phyloP scores from a whole-genome alignment of 140 eudicot genomes.

The Anethum foeniculum region DNA sequence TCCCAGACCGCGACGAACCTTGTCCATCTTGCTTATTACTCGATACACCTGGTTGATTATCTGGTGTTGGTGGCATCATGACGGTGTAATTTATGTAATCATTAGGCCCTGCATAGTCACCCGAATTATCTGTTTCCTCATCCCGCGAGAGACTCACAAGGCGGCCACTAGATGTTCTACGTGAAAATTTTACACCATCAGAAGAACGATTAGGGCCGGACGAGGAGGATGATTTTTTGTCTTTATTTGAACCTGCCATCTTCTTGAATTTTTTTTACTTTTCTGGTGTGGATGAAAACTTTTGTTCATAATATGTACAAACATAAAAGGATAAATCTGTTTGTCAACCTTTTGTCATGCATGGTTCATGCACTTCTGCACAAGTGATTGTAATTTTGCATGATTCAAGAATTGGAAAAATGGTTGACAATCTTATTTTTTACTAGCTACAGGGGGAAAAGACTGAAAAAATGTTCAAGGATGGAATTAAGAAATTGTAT shows the following conservation, averaged over 20 bases:
- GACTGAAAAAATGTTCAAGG: no score
- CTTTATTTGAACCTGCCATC: slow-evolving; percentile 14
- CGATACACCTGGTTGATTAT: slow-evolving; percentile 35
- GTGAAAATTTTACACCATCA: slow-evolving; percentile 35
- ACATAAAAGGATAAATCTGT: background rate
- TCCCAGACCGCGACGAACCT: slow-evolving; percentile 17
- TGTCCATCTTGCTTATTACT: slow-evolving; percentile 43
- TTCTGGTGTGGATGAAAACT: background rate
- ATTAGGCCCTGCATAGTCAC: slow-evolving; percentile 27
- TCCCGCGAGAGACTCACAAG: slow-evolving; percentile 41
- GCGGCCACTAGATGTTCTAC: slow-evolving; percentile 49
- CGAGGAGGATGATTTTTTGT: slow-evolving; percentile 2
- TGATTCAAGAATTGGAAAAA: background rate
- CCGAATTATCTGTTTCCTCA: slow-evolving; percentile 35
- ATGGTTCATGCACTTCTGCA: background rate
- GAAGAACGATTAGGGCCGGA: slow-evolving; percentile 25
- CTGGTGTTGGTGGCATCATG: slow-evolving; percentile 63
- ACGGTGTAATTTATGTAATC: slow-evolving; percentile 54
- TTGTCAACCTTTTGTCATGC: background rate
- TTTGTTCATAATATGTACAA: background rate
- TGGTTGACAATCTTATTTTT: background rate
- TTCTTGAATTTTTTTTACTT: background rate
- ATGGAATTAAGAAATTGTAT: background rate
- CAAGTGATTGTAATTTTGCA: background rate
- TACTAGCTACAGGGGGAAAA: background rate